Evolutionary conservation across 495 filamentous ascomycete genomes (phyloP).

Genomic region (Xylaria cubensis): DNA sequence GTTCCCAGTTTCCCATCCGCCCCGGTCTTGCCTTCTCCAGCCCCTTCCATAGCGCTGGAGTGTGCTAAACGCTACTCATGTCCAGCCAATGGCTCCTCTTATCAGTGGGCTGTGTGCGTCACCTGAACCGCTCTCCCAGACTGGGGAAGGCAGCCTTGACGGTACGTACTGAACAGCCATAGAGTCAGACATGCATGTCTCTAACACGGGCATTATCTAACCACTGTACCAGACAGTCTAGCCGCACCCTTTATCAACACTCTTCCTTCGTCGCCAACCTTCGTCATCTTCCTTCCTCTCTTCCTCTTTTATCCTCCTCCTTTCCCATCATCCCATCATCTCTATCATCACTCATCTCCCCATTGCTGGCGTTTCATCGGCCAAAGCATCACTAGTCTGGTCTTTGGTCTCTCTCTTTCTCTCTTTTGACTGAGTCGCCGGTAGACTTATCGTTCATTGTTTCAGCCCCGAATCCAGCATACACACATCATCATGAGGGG

Average conservation of each 20-base stretch:
- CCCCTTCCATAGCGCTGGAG: not conserved
- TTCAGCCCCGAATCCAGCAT: slow-evolving; percentile 28
- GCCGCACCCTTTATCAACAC: slow-evolving; percentile 32
- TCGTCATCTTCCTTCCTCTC: slow-evolving; percentile 39
- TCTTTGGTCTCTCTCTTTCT: slow-evolving; percentile 37
- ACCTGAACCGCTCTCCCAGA: slow-evolving; percentile 40
- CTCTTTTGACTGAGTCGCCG: slow-evolving; percentile 47
- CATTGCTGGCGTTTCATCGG: slow-evolving; percentile 24
- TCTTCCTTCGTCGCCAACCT: slow-evolving; percentile 39
- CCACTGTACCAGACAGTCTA: slow-evolving; percentile 30
- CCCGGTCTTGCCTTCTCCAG: slow-evolving; percentile 4
- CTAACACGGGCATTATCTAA: slow-evolving; percentile 31
- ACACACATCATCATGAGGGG: slow-evolving; percentile 71
- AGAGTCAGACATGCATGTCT: slow-evolving; percentile 30
- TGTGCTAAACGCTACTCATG: not conserved
- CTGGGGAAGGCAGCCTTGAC: slow-evolving; percentile 41
- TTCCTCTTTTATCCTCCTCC: slow-evolving; percentile 38
- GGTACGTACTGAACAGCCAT: slow-evolving; percentile 11
- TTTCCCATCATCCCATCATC: slow-evolving; percentile 44
- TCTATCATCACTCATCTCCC: slow-evolving; percentile 42
- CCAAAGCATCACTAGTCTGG: slow-evolving; percentile 42
- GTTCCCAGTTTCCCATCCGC: slow-evolving; percentile 18
- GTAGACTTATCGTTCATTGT: slow-evolving; percentile 49
- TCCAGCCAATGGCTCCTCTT: slow-evolving; percentile 4
- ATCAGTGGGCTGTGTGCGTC: slow-evolving; percentile 43